phyloP scores from a whole-genome alignment of 202 grass and related monocot genomes.

The Eragrostis tef region DNA sequence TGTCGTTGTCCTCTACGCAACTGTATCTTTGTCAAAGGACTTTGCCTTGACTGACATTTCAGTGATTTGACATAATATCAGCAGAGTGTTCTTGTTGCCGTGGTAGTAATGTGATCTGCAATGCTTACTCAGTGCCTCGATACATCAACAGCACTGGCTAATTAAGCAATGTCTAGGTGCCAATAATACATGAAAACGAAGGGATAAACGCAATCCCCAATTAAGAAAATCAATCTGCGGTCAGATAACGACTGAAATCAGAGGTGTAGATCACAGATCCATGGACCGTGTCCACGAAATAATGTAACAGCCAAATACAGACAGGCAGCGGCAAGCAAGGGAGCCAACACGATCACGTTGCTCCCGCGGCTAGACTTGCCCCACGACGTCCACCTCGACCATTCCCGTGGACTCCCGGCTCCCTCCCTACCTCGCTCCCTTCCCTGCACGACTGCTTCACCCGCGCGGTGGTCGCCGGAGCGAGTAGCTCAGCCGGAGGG shows the following conservation, averaged over 20 bases:
- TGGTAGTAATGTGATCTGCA: background rate
- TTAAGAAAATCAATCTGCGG: background rate
- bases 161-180: background rate
- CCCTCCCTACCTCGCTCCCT: background rate
- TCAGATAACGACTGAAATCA: slow-evolving; percentile 19
- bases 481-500: slow-evolving; percentile 32
- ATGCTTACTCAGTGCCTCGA: background rate
- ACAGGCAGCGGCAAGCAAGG: slow-evolving; percentile 56
- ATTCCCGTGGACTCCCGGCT: slow-evolving; percentile 59
- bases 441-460: background rate
- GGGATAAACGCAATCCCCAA: background rate
- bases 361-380: slow-evolving; percentile 50
- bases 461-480: slow-evolving; percentile 50
- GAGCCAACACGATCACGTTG: slow-evolving; percentile 47
- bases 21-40: too few relatives aligned
- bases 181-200: background rate
- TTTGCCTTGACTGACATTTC: too few relatives aligned
- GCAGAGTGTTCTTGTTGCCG: background rate
- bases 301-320: slow-evolving; percentile 27
- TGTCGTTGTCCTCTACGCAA: too few relatives aligned
- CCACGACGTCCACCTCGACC: slow-evolving; percentile 51
- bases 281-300: slow-evolving; percentile 51
- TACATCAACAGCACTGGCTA: background rate
- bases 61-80: background rate
- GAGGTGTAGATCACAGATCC: slow-evolving; percentile 37